Base-by-base conservation (phyloP, 2,329 filamentous ascomycete species). In the Fusarium miscanthi region DNA sequence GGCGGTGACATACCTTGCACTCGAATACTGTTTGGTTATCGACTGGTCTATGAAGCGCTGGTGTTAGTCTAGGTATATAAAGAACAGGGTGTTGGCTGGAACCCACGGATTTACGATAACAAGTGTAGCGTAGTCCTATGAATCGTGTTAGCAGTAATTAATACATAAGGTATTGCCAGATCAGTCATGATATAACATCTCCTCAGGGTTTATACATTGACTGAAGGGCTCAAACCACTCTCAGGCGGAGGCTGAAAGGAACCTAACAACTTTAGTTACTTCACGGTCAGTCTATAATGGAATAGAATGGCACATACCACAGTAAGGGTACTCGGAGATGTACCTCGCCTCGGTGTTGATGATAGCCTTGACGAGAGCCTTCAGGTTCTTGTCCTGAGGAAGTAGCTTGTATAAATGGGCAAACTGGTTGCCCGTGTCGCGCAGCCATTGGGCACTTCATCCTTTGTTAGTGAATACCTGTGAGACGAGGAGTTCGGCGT, bases 331-430 rank as follows among this genome's bases (percentile, higher is more conserved):
- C 13, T 70, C 52, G 0, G 68, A 40, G 0, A 70, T 70, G 8
- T 70, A 70, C 31, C 68, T 42, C 14, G 68, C 51, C 35, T 70
- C 68, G 0, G 68, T 70, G 19, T 70, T 70, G 25, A 70, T 70
- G 2, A 70, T 62, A 3, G 66, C 68, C 13, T 71, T 70, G 1
- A 70, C 67, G 5, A 70, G 62, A 1, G 35, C 38, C 21, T 70
- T 27, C 3, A 70, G 2, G 12, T 67, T 70, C 7, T 67, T 38
- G 4, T 70, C 68, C 8, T 57, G 56, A 7, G 68, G 62, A 1
- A 70, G 57, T 0, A 70, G 37, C 25, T 70, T 70, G 19, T 70
- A 70, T 8, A 70, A 2, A 33, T 70, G 68, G 3, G 68, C 68
- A 25, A 70, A 70, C 14, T 70, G 68, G 3, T 70, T 70, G 0